phyloP scores from a whole-genome alignment of 1,139 yeast species.

The Kodamaea derodonti region DNA sequence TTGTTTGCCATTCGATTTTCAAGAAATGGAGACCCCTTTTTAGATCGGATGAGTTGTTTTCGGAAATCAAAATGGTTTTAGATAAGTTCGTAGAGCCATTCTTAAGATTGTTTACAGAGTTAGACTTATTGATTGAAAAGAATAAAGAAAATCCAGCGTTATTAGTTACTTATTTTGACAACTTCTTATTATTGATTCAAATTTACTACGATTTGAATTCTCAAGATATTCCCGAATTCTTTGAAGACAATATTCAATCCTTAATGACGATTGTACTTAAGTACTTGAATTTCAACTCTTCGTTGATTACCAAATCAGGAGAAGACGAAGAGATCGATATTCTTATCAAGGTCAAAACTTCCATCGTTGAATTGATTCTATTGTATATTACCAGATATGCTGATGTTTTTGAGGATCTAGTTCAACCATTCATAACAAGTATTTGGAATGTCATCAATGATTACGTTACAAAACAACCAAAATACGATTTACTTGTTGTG shows the following conservation, averaged over 20 bases:
- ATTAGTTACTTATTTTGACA: constrained; percentile 59
- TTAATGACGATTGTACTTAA: constrained; percentile 84
- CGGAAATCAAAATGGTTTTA: constrained; percentile 83
- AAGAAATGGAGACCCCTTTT: constrained; percentile 95
- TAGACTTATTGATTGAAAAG: constrained; percentile 62
- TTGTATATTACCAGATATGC: constrained; percentile 88
- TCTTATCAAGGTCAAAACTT: constrained; percentile 70
- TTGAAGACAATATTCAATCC: constrained; percentile 78
- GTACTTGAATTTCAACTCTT: constrained; percentile 61
- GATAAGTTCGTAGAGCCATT: constrained; percentile 85
- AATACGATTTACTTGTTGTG: constrained; percentile 81
- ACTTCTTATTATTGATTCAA: constrained; percentile 67
- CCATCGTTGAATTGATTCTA: constrained; percentile 80
- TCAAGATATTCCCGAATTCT: constrained; percentile 97
- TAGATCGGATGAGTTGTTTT: constrained; percentile 83
- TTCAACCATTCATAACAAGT: constrained; percentile 74
- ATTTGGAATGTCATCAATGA: constrained; percentile 76
- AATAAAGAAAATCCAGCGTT: constrained; percentile 43
- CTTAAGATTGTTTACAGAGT: constrained; percentile 56
- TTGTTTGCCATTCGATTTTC: constrained; percentile 93
- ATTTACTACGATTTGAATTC: constrained; percentile 91
- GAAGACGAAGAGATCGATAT: constrained; percentile 74
- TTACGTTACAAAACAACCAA: constrained; percentile 61
- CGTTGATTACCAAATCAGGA: constrained; percentile 49
- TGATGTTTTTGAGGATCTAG: constrained; percentile 77